phyloP scores from a whole-genome alignment of 345 rosid genomes.

The Euphorbia tirucalli region DNA sequence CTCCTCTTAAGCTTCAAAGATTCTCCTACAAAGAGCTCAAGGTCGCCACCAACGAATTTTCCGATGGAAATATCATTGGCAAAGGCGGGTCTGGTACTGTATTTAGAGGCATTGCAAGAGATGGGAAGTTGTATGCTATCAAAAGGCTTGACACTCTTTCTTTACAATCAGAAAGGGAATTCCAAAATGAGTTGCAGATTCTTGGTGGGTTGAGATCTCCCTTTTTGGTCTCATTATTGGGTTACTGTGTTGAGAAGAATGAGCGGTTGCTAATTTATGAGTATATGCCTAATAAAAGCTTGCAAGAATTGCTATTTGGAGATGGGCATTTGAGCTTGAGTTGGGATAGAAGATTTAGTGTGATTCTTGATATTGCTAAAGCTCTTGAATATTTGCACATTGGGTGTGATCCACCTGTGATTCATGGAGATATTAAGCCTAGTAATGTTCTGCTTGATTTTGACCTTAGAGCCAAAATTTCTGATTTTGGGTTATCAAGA shows the following conservation, averaged over 20 bases:
- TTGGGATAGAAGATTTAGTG: slow-evolving; percentile 70
- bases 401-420: slow-evolving; percentile 92
- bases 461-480: slow-evolving; percentile 76
- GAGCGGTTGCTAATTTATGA: slow-evolving; percentile 80
- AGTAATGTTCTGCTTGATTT: slow-evolving; percentile 89
- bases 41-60: slow-evolving; percentile 70
- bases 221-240: slow-evolving; percentile 68
- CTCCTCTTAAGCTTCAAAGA: slow-evolving; percentile 65
- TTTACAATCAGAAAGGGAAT: slow-evolving; percentile 79
- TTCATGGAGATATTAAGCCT: slow-evolving; percentile 96
- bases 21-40: slow-evolving; percentile 76
- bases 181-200: slow-evolving; percentile 93
- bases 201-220: slow-evolving; percentile 86
- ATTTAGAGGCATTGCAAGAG: slow-evolving; percentile 66
- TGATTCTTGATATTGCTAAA: slow-evolving; percentile 78
- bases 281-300: slow-evolving; percentile 89
- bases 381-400: slow-evolving; percentile 84
- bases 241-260: slow-evolving; percentile 81
- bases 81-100: slow-evolving; percentile 99
- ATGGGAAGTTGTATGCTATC: slow-evolving; percentile 78
- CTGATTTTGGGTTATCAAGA: slow-evolving; percentile 93
- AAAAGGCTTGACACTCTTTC: slow-evolving; percentile 70
- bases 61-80: slow-evolving; percentile 65
- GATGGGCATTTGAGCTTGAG: slow-evolving; percentile 53
- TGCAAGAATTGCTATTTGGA: slow-evolving; percentile 74